Percentiles rank a stretch among this genome's conserved stretches.
Evolutionary conservation across 768 basidiomycete genomes (phyloP).

Genomic region (Naganishia randhawae): DNA sequence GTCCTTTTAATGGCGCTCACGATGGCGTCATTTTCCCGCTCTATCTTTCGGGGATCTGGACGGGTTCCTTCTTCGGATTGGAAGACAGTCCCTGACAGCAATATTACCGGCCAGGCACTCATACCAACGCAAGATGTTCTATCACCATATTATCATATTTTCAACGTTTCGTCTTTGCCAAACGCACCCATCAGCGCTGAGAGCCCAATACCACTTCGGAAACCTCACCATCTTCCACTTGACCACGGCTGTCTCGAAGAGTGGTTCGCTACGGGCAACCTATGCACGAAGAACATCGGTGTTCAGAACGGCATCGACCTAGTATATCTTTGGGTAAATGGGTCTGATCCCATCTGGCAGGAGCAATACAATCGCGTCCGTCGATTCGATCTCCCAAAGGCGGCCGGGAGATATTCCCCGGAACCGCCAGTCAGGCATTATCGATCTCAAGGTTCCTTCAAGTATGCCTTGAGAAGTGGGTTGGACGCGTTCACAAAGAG

Average conservation of each 20-base stretch:
- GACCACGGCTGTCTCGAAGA: conserved; percentile 2
- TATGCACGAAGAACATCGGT: not conserved
- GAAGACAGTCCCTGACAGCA: not conserved
- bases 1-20: not conserved
- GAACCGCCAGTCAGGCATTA: conserved; percentile 36
- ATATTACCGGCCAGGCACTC: not conserved
- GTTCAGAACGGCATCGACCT: conserved; percentile 3
- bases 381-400: not conserved
- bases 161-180: not conserved
- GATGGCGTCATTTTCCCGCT: not conserved
- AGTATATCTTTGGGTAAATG: conserved; percentile 39
- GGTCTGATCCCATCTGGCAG: conserved; percentile 36
- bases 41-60: not conserved
- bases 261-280: not conserved
- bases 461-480: conserved; percentile 40
- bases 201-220: not conserved
- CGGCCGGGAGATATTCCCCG: not conserved
- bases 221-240: not conserved
- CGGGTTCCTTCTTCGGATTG: not conserved
- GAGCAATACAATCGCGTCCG: conserved; percentile 23
- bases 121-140: not conserved
- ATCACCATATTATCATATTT: not conserved
- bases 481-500: conserved; percentile 26
- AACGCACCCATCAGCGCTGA: not conserved
- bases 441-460: conserved; percentile 45